These are phyloP conservation scores for Daldinia grandis DNA, from an alignment of 495 filamentous ascomycete genomes.

Conservation along the genomic window DNA sequence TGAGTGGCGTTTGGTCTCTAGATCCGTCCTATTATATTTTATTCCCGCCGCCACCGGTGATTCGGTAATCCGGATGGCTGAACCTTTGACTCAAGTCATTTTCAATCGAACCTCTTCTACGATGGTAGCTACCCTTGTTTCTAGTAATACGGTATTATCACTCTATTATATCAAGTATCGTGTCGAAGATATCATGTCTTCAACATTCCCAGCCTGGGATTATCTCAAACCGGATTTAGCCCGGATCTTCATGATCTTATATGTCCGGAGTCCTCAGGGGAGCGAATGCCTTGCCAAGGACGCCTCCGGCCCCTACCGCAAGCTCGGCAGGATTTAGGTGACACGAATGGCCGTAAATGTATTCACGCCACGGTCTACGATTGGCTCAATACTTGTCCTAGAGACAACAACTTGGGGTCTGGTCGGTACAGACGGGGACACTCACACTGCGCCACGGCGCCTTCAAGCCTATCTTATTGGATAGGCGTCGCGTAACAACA, in stretches of 20 bases:
- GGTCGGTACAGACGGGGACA: background rate
- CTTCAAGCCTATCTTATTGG: background rate
- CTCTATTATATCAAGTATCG: no score
- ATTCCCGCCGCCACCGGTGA: background rate
- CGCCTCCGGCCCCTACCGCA: background rate
- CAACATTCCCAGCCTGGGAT: no score
- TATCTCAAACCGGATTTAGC: no score
- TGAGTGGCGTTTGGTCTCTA: background rate
- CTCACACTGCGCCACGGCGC: background rate
- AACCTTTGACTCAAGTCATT: background rate
- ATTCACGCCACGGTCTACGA: background rate
- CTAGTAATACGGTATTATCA: background rate
- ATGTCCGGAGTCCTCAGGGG: background rate
- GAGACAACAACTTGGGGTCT: background rate
- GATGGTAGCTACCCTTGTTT: no score
- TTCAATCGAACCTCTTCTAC: no score
- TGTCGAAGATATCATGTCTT: no score
- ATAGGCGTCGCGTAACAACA: background rate
- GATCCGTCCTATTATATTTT: background rate
- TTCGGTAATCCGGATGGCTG: background rate
- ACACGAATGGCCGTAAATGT: background rate
- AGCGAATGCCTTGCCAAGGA: background rate
- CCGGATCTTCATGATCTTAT: background rate
- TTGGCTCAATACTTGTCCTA: conserved; percentile 2
- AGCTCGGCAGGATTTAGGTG: background rate